phyloP scores from a whole-genome alignment of 257 asterid genomes.

The Solanum gandarillasii region DNA sequence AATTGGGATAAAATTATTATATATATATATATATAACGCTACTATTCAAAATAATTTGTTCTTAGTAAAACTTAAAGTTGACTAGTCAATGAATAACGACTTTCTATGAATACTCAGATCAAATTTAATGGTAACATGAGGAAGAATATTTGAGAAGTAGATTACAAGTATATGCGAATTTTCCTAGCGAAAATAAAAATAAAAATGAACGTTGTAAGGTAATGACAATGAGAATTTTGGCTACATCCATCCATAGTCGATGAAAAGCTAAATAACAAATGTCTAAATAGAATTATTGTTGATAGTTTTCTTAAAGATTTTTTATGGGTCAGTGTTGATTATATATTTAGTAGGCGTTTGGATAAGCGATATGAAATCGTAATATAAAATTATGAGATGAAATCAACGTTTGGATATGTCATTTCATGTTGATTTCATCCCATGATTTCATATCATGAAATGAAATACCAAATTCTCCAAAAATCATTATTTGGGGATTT shows the following conservation, averaged over 20 bases:
- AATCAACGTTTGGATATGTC: too few species aligned
- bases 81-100: not conserved
- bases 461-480: not conserved
- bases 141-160: not conserved
- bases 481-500: too few species aligned
- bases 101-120: not conserved
- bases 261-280: not conserved
- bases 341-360: not conserved
- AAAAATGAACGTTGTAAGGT: not conserved
- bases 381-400: too few species aligned
- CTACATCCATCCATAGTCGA: not conserved
- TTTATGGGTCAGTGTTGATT: not conserved
- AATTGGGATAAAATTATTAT: too few species aligned
- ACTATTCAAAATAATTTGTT: not conserved
- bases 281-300: not conserved
- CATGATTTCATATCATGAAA: not conserved
- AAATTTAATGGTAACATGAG: not conserved
- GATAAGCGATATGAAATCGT: not conserved
- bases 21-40: too few species aligned
- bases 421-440: too few species aligned
- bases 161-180: not conserved
- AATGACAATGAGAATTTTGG: not conserved
- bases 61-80: not conserved
- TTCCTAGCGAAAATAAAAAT: not conserved
- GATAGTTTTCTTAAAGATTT: not conserved